Evolutionary conservation across 2,329 filamentous ascomycete species (phyloP).

Genomic region (Claviceps fusiformis): DNA sequence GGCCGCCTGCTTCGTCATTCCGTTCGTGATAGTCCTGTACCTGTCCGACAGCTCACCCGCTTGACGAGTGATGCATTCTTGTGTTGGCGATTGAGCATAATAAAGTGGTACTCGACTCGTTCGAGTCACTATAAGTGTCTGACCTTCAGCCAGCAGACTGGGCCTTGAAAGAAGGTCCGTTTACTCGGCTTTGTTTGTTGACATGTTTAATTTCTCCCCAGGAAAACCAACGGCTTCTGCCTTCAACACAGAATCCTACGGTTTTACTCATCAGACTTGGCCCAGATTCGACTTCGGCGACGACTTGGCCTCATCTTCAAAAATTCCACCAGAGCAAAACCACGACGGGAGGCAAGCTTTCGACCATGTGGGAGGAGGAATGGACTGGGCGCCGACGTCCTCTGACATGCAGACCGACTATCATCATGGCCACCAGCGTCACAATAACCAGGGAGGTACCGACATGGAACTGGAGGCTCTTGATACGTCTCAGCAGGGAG

Average conservation of each 20-base stretch:
- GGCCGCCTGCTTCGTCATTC: conserved; percentile 18
- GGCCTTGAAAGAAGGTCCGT: conserved; percentile 15
- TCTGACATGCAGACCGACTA: conserved; percentile 17
- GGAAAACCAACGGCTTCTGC: conserved; percentile 19
- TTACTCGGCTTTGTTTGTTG: conserved; percentile 19
- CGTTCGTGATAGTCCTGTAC: conserved; percentile 17
- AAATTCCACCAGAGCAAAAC: conserved; percentile 10
- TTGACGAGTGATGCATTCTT: conserved; percentile 23
- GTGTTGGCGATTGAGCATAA: conserved; percentile 16
- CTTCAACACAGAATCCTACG: conserved; percentile 16
- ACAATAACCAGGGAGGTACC: conserved; percentile 2
- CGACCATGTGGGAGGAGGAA: conserved; percentile 14
- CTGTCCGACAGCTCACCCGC: conserved; percentile 19
- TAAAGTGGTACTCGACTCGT: conserved; percentile 25
- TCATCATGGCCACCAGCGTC: conserved; percentile 12
- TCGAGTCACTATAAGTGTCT: conserved; percentile 24
- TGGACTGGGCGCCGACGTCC: conserved; percentile 25
- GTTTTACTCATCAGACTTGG: conserved; percentile 20
- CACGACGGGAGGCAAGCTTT: conserved; percentile 16
- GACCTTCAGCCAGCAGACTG: conserved; percentile 20
- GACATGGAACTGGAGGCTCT: conserved; percentile 17
- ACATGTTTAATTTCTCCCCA: conserved; percentile 24
- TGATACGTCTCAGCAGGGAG: conserved; percentile 11
- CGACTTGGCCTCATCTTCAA: conserved; percentile 12
- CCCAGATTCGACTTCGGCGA: conserved; percentile 17